phyloP scores from a whole-genome alignment of 2,329 filamentous ascomycete genomes.

The Fusarium verrucosum region DNA sequence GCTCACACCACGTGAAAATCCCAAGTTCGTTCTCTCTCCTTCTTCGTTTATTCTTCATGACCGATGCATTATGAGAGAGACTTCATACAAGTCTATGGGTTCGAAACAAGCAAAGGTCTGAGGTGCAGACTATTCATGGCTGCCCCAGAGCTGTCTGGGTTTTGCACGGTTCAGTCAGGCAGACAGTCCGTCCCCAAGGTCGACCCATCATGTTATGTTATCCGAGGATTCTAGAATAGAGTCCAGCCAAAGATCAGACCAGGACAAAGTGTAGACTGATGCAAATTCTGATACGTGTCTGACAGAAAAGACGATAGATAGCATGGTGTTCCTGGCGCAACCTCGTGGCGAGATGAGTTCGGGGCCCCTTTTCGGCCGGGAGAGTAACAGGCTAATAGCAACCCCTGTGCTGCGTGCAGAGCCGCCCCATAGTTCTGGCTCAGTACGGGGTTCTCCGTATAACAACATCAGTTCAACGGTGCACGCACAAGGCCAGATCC shows the following conservation, averaged over 20 bases:
- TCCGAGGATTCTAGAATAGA: background rate
- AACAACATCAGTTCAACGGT: conserved; percentile 7
- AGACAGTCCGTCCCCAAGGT: too few relatives aligned
- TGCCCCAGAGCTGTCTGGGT: background rate
- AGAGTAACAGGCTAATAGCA: conserved; percentile 18
- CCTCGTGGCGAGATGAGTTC: conserved; percentile 12
- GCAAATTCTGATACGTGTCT: background rate
- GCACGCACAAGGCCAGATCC: conserved; percentile 3
- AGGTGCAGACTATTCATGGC: background rate
- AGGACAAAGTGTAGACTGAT: background rate
- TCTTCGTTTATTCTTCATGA: background rate
- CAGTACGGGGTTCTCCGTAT: conserved; percentile 11
- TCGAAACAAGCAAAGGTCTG: background rate
- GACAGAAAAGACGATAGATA: background rate
- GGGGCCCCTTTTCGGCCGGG: background rate
- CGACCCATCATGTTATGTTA: background rate
- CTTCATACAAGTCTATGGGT: background rate
- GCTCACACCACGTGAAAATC: background rate
- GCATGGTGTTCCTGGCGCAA: conserved; percentile 12
- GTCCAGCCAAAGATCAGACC: conserved; percentile 9
- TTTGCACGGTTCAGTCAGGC: background rate
- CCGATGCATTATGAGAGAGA: background rate
- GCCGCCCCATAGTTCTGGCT: conserved; percentile 16
- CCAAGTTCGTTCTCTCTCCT: background rate
- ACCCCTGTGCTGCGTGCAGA: conserved; percentile 3